Evolutionary conservation across 2,329 filamentous ascomycete genomes (phyloP), one percentile per base, ranked within the genome.

Genomic region (Hymenoscyphus salicellus): DNA sequence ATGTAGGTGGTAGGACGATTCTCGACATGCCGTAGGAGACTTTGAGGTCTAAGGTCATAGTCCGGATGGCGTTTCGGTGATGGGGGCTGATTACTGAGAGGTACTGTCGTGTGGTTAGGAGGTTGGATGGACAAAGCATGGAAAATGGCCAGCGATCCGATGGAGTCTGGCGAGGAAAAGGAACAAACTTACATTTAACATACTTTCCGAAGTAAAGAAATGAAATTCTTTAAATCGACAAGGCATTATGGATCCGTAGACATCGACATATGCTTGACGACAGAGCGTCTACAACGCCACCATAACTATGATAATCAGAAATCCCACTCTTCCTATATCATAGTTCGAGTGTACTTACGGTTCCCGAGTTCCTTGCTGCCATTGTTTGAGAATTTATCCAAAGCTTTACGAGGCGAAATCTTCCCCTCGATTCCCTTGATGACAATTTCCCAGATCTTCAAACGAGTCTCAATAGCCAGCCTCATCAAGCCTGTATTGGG

Each of bases 211-310:
- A 46, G 1, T 46, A 7, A 20, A 8, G 41, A 46, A 46, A 46
- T 2, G 5, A 46, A 46, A 46, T 20, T 20, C 7, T 36, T 36
- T 20, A 4, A 33, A 58, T 58, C 32, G 26, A 33, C 36, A 58
- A 5, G 36, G 26, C 28, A 58, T 16, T 11, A 5, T 30, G 7
- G 26, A 30, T 11, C 55, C 55, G 30, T 58, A 58, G 11, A 36
- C 17, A 58, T 58, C 55, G 26, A 58, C 55, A 30, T 58, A 58
- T 4, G 55, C 11, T 33, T 58, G 55, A 30, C 30, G 26, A 33
- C 30, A 58, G 30, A 58, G 28, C 10, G 32, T 32, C 14, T 58
- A 58, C 14, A 58, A 20, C 10, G 55, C 41, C 1, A 46, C 41
- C 41, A 46, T 20, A 5, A 17, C 41, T 55, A 55, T n/a, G 30